phyloP scores from a whole-genome alignment of 2,329 filamentous ascomycete genomes.

The Tolypocladium amazonense region DNA sequence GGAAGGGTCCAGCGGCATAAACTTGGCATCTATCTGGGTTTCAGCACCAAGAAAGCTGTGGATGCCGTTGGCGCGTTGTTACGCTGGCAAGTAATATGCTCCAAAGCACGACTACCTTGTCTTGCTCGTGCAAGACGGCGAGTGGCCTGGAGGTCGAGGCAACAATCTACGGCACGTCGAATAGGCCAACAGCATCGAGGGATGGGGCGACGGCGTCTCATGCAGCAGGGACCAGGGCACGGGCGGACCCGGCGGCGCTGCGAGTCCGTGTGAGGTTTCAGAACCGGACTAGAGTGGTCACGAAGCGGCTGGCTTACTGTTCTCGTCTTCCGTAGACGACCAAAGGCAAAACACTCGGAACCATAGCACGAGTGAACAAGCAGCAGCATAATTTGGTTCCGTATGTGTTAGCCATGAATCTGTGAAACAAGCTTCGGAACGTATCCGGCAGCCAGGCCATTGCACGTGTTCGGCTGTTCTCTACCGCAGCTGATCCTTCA shows the following conservation, averaged over 20 bases:
- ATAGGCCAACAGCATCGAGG: not conserved
- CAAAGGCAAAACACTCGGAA: not conserved
- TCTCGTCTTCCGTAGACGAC: not conserved
- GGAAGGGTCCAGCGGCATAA: not conserved
- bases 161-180: not conserved
- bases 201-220: not conserved
- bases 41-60: not conserved
- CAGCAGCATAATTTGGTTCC: not conserved
- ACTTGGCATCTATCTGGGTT: not conserved
- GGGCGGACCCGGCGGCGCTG: not conserved
- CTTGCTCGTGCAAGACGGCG: not conserved
- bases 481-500: not conserved
- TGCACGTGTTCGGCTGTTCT: not conserved
- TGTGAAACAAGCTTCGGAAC: not conserved
- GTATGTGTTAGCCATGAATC: not conserved
- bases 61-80: not conserved
- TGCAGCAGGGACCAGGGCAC: not conserved
- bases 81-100: not conserved
- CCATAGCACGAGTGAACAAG: not conserved
- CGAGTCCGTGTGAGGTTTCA: not conserved
- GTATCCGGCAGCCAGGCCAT: not conserved
- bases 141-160: not conserved
- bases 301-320: not conserved
- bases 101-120: not conserved
- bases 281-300: not conserved